Percentiles rank a stretch among this genome's conserved stretches.
Conservation (phyloP, 169 alveolate species). For the Neospora caninum region DNA sequence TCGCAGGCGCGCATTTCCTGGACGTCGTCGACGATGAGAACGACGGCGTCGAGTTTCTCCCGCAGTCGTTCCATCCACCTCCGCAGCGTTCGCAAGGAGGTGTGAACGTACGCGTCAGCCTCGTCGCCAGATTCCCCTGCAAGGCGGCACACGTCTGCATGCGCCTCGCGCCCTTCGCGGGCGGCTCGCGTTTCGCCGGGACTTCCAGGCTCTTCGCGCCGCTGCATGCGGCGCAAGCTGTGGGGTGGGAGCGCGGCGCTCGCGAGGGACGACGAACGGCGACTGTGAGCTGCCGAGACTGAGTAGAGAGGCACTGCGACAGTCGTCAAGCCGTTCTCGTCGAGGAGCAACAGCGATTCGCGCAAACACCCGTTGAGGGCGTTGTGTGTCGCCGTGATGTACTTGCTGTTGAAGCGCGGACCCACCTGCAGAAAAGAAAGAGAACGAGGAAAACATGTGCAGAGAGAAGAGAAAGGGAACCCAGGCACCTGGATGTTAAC, state of each 20-base stretch:
- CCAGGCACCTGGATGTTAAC: background rate
- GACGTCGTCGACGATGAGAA: slow-evolving; percentile 18
- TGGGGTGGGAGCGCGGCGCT: background rate
- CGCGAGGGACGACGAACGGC: background rate
- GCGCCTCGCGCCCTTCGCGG: background rate
- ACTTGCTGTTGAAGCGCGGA: slow-evolving; percentile 46
- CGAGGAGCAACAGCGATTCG: background rate
- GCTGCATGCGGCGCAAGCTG: background rate
- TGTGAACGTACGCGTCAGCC: slow-evolving; percentile 24
- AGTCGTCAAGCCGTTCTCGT: slow-evolving; percentile 6
- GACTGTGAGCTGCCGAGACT: background rate
- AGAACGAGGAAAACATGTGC: background rate
- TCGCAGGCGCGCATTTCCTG: background rate
- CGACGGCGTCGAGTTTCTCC: slow-evolving; percentile 44
- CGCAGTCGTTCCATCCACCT: slow-evolving; percentile 50
- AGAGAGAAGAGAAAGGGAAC: background rate
- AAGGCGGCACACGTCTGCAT: background rate
- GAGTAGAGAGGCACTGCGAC: slow-evolving; percentile 29
- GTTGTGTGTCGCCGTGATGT: slow-evolving; percentile 59
- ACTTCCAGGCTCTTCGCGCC: no score
- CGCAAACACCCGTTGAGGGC: slow-evolving; percentile 53
- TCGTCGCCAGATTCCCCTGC: background rate
- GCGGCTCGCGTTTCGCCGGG: background rate
- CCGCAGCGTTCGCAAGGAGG: slow-evolving; percentile 44
- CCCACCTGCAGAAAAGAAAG: slow-evolving; percentile 31